Evolutionary conservation across 148 eudicot genomes (phyloP).

Genomic region (Chenopodium formosanum): DNA sequence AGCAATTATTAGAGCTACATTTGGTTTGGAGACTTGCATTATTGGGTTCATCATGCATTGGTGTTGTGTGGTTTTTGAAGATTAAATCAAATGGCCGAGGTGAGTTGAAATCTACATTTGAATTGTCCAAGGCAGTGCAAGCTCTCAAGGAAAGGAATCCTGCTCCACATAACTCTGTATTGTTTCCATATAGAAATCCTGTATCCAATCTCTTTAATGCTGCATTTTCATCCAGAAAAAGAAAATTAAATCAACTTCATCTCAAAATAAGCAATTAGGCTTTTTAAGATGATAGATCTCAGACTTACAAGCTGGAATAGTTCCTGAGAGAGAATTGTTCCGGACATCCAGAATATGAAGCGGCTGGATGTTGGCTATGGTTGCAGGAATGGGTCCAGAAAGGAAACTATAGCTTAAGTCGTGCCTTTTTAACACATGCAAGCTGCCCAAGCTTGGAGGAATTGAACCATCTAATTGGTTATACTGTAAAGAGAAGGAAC

Average conservation of each 20-base stretch:
- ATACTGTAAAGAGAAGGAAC: constrained; percentile 50
- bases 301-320: constrained; percentile 62
- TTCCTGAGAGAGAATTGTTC: constrained; percentile 77
- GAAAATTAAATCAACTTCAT: background rate
- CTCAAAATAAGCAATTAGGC: background rate
- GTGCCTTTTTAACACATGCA: constrained; percentile 55
- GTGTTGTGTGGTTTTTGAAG: constrained; percentile 25
- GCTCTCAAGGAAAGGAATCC: constrained; percentile 53
- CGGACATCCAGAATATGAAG: constrained; percentile 57
- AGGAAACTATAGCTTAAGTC: constrained; percentile 73
- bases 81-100: constrained; percentile 39
- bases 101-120: constrained; percentile 35
- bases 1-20: constrained; percentile 43
- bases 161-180: constrained; percentile 64
- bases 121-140: constrained; percentile 59
- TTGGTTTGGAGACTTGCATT: constrained; percentile 28
- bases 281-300: background rate
- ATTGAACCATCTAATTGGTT: constrained; percentile 63
- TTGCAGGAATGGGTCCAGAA: constrained; percentile 64
- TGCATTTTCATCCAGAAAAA: constrained; percentile 27
- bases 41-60: constrained; percentile 23
- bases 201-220: constrained; percentile 58
- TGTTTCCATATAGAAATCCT: constrained; percentile 55
- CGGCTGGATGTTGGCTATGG: constrained; percentile 41
- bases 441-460: constrained; percentile 59